Base-by-base conservation (phyloP, 2,329 filamentous ascomycete species). In the Botrytis galanthina region DNA sequence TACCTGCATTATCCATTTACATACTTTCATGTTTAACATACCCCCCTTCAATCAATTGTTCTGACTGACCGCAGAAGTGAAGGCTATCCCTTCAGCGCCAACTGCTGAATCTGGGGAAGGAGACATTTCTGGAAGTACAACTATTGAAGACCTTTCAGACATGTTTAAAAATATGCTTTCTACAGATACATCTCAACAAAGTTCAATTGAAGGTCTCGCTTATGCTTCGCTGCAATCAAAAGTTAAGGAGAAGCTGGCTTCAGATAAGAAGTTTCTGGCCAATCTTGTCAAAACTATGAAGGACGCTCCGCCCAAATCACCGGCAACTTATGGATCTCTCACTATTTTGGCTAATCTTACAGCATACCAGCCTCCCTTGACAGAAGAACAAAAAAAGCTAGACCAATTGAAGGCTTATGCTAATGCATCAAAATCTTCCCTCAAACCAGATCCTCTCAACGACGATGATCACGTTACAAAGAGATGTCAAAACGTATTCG, bases 361-460 rank as follows among this genome's bases (percentile, higher is more conserved):
- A 22, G 87, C 88, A 44, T 98, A 97, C 81, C 87, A 89, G 59
- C 94, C 94, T 10, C 85, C 86, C 12, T 86, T 95, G 59, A 91
- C 93, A 0, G 95, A 98, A 76, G 96, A 99, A 82, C 92, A 98
- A 79, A 96, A 95, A 84, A 94, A 93, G 80, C 93, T 99, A 84
- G 89, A 89, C 9, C 93, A 99, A 81, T 87, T 99, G 62, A 98
- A 97, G 84, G 93, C 94, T 3, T 99, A 98, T 79, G 96, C 96
- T 22, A 93, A 97, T 80, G 92, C 94, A 0, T 90, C 91, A 8
- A 94, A 93, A 79, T 88, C 89, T 75, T 80, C 87, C n/a, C 81
- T 85, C 0, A 84, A 86, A 4, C 85, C 87, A 0, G 89, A 95
- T 79, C 88, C 89, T 12, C 85, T 97, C 0, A 91, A 96, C 73